Evolutionary conservation across 140 eudicot species (phyloP).

Genomic region (Oenanthe javanica): DNA sequence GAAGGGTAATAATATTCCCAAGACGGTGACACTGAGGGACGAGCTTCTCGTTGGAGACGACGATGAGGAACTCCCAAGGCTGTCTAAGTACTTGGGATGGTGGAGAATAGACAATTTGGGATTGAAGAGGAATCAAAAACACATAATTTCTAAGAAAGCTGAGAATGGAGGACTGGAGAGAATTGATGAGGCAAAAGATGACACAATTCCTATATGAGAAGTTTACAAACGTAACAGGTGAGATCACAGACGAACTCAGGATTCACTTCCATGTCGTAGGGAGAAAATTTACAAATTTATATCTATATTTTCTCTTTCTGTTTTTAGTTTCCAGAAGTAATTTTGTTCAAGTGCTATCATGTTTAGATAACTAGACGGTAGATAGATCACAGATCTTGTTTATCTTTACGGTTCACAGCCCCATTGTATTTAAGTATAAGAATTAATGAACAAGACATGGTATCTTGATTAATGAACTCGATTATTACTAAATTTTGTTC

Average conservation of each 20-base stretch:
- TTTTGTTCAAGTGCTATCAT: no score
- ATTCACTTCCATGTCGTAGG: no score
- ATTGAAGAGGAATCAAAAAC: slow-evolving; percentile 20
- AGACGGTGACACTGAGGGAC: slow-evolving; percentile 44
- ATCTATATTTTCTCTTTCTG: neutral
- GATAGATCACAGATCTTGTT: neutral
- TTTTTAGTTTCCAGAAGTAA: no score
- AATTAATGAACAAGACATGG: neutral
- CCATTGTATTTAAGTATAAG: neutral
- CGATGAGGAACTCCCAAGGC: slow-evolving; percentile 24
- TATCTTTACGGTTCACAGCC: neutral
- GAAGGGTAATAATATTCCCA: slow-evolving; percentile 15
- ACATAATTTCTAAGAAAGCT: neutral
- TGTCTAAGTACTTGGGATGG: slow-evolving; percentile 44
- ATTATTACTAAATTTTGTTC: neutral
- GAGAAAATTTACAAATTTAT: no score
- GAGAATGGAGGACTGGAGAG: slow-evolving; percentile 1
- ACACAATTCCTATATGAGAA: neutral
- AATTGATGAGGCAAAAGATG: neutral
- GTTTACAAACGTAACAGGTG: slow-evolving; percentile 2
- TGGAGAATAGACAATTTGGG: slow-evolving; percentile 67
- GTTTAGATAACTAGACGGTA: neutral
- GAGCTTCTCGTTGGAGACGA: slow-evolving; percentile 57
- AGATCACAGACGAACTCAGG: neutral
- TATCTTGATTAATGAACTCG: neutral